Percentiles rank a stretch among this genome's conserved stretches.
These are phyloP conservation scores for Castanopsis chinensis DNA, from an alignment of 306 rosid species.

Conservation along the genomic window DNA sequence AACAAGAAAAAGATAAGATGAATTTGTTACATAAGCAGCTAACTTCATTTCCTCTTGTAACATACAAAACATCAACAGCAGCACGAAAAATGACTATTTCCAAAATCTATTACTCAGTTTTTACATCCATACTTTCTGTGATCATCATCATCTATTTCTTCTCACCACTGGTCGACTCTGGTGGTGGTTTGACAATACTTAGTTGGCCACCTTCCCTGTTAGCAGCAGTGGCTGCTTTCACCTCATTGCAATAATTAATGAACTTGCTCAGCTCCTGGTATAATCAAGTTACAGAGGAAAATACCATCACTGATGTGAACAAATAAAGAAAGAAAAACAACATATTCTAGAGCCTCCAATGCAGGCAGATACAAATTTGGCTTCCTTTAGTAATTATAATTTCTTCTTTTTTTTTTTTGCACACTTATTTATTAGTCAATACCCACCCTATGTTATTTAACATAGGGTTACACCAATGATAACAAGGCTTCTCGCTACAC, in stretches of 20 bases:
- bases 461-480: background rate
- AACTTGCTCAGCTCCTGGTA: conserved; percentile 88
- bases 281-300: conserved; percentile 2
- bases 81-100: background rate
- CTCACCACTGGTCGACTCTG: conserved; percentile 29
- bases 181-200: conserved; percentile 53
- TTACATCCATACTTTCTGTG: conserved; percentile 4
- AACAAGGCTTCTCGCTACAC: background rate
- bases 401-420: background rate
- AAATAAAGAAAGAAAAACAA: background rate
- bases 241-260: conserved; percentile 83
- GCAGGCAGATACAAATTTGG: background rate
- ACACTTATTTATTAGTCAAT: background rate
- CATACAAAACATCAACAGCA: background rate
- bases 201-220: conserved; percentile 85
- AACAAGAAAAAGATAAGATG: background rate
- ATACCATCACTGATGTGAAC: background rate
- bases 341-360: background rate
- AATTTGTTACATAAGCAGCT: background rate
- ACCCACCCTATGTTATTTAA: background rate
- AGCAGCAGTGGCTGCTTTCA: conserved; percentile 81
- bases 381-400: background rate
- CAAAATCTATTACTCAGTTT: background rate
- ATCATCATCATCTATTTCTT: conserved; percentile 33
- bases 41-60: background rate